Evolutionary conservation across 2,329 filamentous ascomycete species (phyloP), one percentile per base, ranked within the genome.

Genomic region (Chaetomiaceae sp.): DNA sequence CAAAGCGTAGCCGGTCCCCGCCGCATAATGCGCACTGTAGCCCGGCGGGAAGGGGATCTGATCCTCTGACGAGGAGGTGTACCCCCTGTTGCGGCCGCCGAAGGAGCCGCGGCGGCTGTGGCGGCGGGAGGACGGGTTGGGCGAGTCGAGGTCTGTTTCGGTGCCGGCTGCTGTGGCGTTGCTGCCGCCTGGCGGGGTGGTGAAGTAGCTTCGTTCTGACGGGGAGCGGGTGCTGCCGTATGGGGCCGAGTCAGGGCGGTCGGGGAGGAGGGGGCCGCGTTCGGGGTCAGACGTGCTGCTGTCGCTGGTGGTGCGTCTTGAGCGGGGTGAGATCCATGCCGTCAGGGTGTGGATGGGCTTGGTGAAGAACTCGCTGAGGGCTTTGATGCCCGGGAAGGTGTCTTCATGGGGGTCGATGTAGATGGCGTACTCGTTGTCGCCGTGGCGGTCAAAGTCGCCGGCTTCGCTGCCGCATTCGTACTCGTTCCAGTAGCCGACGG

Each of bases 401-500:
- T 78, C 74, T 1, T 80, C 80, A 60, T 89, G 79, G 0, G 88
- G 88, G 64, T 91, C 80, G 55, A 92, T 75, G 63, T 89, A 90
- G 60, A 94, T 84, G 40, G 82, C 78, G 67, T 90, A 94, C 27
- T 78, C 79, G 33, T 81, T 78, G 39, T 64, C 61, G 12, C 15
- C 51, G 25, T 57, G 40, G 36, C 46, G 43, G 5, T 83, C 77
- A 14, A 77, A 71, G 3, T 78, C 82, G 46, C 77, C 80, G 2
- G 71, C 73, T 51, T 91, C 87, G 66, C 89, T 90, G 8, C 87
- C 88, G 65, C 91, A 73, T 61, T 95, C 89, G 68, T 92, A 94
- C 68, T 95, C 89, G 68, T 89, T 92, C 89, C 89, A 95, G 66
- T 92, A 94, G 42, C 75, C 73, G 14, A 70, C 63, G 46, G 70